Evolutionary conservation across 768 basidiomycete genomes (phyloP).

Genomic region (Mycena albidolilacea): DNA sequence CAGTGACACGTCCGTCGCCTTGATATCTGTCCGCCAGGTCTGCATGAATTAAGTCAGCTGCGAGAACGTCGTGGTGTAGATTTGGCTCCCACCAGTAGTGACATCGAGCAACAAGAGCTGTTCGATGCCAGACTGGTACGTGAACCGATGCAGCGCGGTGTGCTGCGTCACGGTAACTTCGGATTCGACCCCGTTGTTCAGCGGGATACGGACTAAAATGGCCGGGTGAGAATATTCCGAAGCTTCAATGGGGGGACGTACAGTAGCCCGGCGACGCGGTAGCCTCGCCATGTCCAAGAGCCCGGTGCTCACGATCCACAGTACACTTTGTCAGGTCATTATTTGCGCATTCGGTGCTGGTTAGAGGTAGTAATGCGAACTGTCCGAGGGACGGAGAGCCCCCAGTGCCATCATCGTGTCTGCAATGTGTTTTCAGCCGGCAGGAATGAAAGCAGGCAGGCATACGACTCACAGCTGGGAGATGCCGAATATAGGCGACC

Average conservation of each 20-base stretch:
- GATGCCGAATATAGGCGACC: slow-evolving; percentile 27
- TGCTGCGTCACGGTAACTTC: slow-evolving; percentile 62
- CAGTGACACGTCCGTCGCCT: slow-evolving; percentile 10
- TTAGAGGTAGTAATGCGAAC: slow-evolving; percentile 33
- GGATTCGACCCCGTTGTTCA: slow-evolving; percentile 59
- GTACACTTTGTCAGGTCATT: slow-evolving; percentile 32
- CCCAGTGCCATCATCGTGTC: slow-evolving; percentile 35
- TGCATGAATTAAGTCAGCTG: neutral
- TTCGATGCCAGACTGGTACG: slow-evolving; percentile 55
- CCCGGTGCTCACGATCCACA: slow-evolving; percentile 8
- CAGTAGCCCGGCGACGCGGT: slow-evolving; percentile 37
- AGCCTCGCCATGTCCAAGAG: slow-evolving; percentile 30
- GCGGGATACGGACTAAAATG: slow-evolving; percentile 38
- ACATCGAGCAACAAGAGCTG: slow-evolving; percentile 41
- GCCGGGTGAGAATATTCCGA: neutral
- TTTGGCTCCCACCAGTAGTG: slow-evolving; percentile 15
- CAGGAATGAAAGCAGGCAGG: neutral
- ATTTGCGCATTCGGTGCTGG: slow-evolving; percentile 22
- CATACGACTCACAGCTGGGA: slow-evolving; percentile 22
- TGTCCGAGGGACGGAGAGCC: slow-evolving; percentile 30
- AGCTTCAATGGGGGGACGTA: neutral
- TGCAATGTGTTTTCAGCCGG: neutral
- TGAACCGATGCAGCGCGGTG: slow-evolving; percentile 59
- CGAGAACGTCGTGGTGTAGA: neutral
- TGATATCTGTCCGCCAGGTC: slow-evolving; percentile 25